Percentiles rank a stretch among this genome's conserved stretches.
Evolutionary conservation across 805 yeast genomes (phyloP).

Genomic region (Starmerella davenportii): DNA sequence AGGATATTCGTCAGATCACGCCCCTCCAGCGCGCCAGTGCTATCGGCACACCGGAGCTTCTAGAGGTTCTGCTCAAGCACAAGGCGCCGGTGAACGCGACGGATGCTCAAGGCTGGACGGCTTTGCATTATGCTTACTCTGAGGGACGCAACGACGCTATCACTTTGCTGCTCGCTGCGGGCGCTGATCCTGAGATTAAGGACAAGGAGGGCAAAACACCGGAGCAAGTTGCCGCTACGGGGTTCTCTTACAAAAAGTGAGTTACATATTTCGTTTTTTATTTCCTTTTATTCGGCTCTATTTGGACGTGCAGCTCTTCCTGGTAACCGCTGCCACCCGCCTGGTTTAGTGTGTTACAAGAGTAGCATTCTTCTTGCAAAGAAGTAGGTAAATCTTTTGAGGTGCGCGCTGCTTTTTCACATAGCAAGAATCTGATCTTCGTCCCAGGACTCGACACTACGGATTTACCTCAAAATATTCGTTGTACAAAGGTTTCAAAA

Average conservation of each 20-base stretch:
- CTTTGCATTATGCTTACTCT: constrained; percentile 75
- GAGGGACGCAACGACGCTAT: constrained; percentile 79
- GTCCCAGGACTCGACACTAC: no score
- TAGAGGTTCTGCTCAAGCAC: constrained; percentile 35
- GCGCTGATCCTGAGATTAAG: constrained; percentile 40
- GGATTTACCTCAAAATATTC: no score
- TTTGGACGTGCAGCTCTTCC: no score
- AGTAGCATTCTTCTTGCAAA: no score
- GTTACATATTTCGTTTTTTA: background rate
- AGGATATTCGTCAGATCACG: constrained; percentile 47
- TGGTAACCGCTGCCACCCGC: no score
- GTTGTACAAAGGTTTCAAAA: no score
- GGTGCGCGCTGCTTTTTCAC: no score
- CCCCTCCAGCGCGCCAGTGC: constrained; percentile 76
- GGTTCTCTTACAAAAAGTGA: constrained; percentile 23
- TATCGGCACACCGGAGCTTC: constrained; percentile 43
- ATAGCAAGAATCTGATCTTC: no score
- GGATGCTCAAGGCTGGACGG: constrained; percentile 61
- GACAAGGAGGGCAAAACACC: constrained; percentile 40
- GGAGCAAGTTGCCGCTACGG: constrained; percentile 30
- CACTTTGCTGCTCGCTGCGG: constrained; percentile 36
- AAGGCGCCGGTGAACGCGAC: constrained; percentile 49
- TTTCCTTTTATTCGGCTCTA: background rate
- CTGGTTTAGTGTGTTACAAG: no score
- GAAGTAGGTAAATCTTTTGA: no score